Percentiles rank a stretch among this genome's conserved stretches.
phyloP scores from a whole-genome alignment of 345 rosid species.

The Barbarea vulgaris region DNA sequence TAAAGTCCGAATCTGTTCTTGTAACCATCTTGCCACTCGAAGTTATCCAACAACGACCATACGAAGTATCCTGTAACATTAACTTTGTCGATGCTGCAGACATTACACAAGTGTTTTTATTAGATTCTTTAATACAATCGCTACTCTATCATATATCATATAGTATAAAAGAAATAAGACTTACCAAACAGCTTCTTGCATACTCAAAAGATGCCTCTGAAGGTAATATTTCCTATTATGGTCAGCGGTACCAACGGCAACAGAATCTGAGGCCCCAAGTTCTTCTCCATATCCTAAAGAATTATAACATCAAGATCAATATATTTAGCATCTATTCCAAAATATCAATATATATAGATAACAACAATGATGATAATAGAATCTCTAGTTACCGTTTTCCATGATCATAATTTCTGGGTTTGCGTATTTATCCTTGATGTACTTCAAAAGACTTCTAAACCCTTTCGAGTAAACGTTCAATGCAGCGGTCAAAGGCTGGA shows the following conservation, averaged over 20 bases:
- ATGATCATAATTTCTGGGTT: conserved; percentile 48
- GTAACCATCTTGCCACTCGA: conserved; percentile 49
- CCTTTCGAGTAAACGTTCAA: conserved; percentile 32
- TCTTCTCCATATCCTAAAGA: conserved; percentile 31
- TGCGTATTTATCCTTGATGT: conserved; percentile 42
- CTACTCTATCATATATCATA: too few relatives aligned
- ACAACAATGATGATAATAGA: neutral
- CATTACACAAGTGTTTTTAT: neutral
- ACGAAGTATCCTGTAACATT: conserved; percentile 49
- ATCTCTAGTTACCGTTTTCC: conserved; percentile 49
- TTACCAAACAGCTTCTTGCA: conserved; percentile 36
- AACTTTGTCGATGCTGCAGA: conserved; percentile 35
- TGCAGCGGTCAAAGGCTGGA: conserved; percentile 30
- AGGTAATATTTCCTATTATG: conserved; percentile 26
- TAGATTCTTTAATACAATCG: neutral
- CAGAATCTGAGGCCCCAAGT: conserved; percentile 7
- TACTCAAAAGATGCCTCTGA: conserved; percentile 30
- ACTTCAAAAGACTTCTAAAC: conserved; percentile 35
- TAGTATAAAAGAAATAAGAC: neutral
- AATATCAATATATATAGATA: neutral
- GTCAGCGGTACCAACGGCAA: conserved; percentile 15
- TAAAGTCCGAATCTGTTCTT: conserved; percentile 44
- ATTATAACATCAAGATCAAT: neutral
- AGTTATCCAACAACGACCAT: conserved; percentile 54
- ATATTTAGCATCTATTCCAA: neutral